These are phyloP conservation scores for Tylopilus cervinicoccineus DNA, from an alignment of 768 basidiomycete genomes.

Conservation along the genomic window DNA sequence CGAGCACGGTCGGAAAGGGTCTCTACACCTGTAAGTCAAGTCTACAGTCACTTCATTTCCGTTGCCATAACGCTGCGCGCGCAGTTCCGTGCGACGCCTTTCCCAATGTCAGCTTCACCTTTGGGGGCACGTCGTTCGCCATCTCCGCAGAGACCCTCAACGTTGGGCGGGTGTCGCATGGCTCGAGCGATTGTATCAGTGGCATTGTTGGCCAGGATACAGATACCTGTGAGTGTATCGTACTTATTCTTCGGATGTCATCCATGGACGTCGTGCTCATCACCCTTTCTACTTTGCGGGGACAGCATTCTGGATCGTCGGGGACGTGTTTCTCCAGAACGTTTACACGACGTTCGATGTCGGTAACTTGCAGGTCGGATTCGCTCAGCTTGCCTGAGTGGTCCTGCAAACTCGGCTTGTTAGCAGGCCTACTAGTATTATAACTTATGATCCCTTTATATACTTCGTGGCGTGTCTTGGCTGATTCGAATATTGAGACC, in stretches of 20 bases:
- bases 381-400: neutral
- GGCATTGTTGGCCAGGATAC: constrained; percentile 18
- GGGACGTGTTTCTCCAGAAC: constrained; percentile 3
- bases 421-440: too few species aligned
- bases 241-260: neutral
- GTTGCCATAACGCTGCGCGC: neutral
- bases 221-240: neutral
- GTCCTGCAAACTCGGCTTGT: neutral
- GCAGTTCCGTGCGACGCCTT: constrained; percentile 30
- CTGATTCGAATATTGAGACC: too few species aligned
- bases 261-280: constrained; percentile 3
- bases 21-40: constrained; percentile 32
- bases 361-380: neutral
- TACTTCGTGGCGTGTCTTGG: too few species aligned
- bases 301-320: constrained; percentile 16
- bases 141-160: constrained; percentile 34
- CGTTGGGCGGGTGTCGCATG: constrained; percentile 28
- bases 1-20: constrained; percentile 19
- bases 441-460: too few species aligned
- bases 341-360: neutral
- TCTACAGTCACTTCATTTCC: constrained; percentile 9
- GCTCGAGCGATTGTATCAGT: constrained; percentile 30
- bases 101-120: constrained; percentile 30
- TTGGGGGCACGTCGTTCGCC: constrained; percentile 34
- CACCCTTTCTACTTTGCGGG: neutral